phyloP scores from a whole-genome alignment of 163 green algal genomes.

The Coccomyxa subellipsoidea region DNA sequence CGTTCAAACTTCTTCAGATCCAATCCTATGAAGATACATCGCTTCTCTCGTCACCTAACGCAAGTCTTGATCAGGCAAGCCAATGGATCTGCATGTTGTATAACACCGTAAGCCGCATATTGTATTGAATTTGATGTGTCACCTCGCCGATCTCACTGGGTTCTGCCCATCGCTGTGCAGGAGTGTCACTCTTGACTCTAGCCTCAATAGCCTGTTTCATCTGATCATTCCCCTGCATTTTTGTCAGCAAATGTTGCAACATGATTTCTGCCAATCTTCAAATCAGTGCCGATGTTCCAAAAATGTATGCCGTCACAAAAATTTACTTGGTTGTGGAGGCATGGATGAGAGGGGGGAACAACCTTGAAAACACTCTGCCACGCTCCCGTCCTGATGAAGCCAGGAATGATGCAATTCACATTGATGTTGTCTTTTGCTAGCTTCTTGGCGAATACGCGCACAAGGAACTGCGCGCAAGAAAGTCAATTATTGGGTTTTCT shows the following conservation, averaged over 20 bases:
- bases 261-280: background rate
- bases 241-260: background rate
- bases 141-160: background rate
- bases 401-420: slow-evolving; percentile 1
- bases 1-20: background rate
- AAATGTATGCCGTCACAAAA: background rate
- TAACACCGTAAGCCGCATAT: background rate
- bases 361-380: background rate
- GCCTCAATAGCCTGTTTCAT: background rate
- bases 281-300: background rate
- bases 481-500: too few relatives aligned
- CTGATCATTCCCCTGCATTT: background rate
- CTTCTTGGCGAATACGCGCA: background rate
- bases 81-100: background rate
- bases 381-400: slow-evolving; percentile 4
- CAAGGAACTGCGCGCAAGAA: background rate
- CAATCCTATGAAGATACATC: too few relatives aligned
- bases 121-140: background rate
- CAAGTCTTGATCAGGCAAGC: background rate
- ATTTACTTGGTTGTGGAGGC: background rate
- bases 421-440: background rate
- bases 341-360: too few relatives aligned
- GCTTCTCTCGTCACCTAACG: too few relatives aligned
- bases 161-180: slow-evolving; percentile 5
- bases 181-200: background rate